These are phyloP conservation scores for Madurella fahalii DNA, from an alignment of 2,329 filamentous ascomycete species.

Conservation along the genomic window DNA sequence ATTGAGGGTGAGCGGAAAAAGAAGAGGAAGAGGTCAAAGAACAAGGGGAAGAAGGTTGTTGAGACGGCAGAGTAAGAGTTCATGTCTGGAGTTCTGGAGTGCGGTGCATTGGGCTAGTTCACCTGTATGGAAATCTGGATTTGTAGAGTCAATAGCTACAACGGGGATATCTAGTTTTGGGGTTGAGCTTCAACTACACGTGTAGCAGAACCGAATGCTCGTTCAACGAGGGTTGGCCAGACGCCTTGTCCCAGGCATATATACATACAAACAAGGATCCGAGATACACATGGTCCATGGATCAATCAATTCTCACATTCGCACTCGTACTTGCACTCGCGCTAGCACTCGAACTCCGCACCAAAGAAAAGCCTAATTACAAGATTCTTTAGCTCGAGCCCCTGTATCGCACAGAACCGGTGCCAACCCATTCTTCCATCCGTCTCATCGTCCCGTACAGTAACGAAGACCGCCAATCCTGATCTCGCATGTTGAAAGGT, in stretches of 20 bases:
- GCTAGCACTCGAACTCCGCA: not conserved
- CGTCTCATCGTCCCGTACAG: not conserved
- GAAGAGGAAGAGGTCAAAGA: conserved; percentile 34
- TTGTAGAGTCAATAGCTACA: not conserved
- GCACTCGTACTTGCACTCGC: conserved; percentile 1
- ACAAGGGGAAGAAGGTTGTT: conserved; percentile 34
- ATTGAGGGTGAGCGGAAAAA: conserved; percentile 29
- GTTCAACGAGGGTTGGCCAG: too few species aligned
- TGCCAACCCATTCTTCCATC: not conserved
- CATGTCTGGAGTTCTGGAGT: not conserved
- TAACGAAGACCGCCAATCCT: too few species aligned
- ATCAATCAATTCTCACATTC: not conserved
- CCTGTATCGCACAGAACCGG: too few species aligned
- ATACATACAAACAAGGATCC: not conserved
- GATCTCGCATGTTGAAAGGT: too few species aligned
- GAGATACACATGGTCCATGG: not conserved
- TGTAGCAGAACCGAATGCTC: too few species aligned
- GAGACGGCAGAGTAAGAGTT: conserved; percentile 22
- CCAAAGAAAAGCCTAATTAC: not conserved
- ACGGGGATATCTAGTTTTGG: too few species aligned
- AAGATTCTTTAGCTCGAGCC: not conserved
- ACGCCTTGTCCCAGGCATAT: too few species aligned
- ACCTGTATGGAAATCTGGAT: not conserved
- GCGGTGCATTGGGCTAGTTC: not conserved
- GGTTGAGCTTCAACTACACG: too few species aligned